Evolutionary conservation across 2,329 filamentous ascomycete genomes (phyloP), one percentile per base, ranked within the genome.

Genomic region (Pyricularia pennisetigena): DNA sequence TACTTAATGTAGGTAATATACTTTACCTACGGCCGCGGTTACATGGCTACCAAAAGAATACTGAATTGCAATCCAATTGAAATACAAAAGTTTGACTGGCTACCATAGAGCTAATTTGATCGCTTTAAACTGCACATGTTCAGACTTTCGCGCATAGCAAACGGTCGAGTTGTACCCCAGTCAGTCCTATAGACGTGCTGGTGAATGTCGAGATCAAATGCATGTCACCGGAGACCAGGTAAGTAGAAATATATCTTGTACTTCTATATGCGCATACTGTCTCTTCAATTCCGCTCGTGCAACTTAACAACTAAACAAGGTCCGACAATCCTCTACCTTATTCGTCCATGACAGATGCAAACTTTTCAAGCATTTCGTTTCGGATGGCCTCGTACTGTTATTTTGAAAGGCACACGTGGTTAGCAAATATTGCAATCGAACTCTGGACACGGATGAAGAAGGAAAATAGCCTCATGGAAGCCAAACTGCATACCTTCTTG

Each of bases 331-430:
- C 24, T 61, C 23, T 23, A 26, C 20, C 62, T 80, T 94, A 99
- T 86, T 98, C 94, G 80, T 99, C 95, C 78, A 92, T 88, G 70
- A 99, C 94, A 57, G 93, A 90, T 66, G 95, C 95, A 82, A 99
- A 99, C 83, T 97, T 97, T 82, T 99, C 95, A 74, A 91, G 89
- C 93, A 99, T 94, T 74, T 88, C 85, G 82, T 97, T 92, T 74
- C 95, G 86, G 74, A 98, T 88, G 74, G 88, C 89, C 85, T 98
- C 95, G 79, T 98, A 99, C 92, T 95, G 75, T 67, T 63, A 64
- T 30, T 32, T 2, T 35, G 32, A 69, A 68, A 68, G 29, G 29
- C 74, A 67, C 24, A 65, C 65, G 28, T 63, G 57, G 3, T 29
- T 64, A 66, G 16, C n/a, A 23, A 35, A 57, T 4, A n/a, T n/a